These are phyloP conservation scores for Ensete glaucum DNA, from an alignment of 176 grass and related monocot genomes.

Conservation along the genomic window DNA sequence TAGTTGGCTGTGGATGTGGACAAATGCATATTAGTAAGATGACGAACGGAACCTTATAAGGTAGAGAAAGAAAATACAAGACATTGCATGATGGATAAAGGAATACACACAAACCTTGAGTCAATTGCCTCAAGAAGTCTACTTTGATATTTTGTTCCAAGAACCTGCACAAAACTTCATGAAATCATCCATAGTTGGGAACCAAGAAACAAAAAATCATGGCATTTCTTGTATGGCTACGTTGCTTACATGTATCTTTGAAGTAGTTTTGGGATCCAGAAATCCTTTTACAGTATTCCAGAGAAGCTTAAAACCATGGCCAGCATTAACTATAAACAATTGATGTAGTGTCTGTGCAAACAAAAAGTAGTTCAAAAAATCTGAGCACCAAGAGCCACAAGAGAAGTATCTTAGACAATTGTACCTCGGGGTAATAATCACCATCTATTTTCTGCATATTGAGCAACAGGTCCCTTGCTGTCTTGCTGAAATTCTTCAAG, in stretches of 20 bases:
- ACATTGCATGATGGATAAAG: background rate
- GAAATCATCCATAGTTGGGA: background rate
- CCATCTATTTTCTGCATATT: conserved; percentile 94
- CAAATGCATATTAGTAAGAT: conserved; percentile 13
- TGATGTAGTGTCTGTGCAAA: conserved; percentile 81
- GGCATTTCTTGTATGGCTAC: background rate
- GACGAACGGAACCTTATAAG: background rate
- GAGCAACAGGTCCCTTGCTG: conserved; percentile 64
- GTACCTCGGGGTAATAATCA: conserved; percentile 62
- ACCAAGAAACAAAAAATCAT: conserved; percentile 17
- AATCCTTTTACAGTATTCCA: conserved; percentile 97
- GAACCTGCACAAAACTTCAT: conserved; percentile 40
- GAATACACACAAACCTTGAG: conserved; percentile 43
- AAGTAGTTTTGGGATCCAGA: conserved; percentile 94
- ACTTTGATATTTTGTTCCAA: conserved; percentile 76
- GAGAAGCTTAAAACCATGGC: conserved; percentile 76
- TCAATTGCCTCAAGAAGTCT: conserved; percentile 89
- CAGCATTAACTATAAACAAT: conserved; percentile 97
- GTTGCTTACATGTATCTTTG: conserved; percentile 85
- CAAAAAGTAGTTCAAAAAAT: background rate
- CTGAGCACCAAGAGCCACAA: background rate
- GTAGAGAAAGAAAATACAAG: conserved; percentile 1
- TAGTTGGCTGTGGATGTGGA: conserved; percentile 47
- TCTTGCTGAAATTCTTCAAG: conserved; percentile 90
- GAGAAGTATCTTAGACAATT: background rate